Conservation (phyloP, 2,329 filamentous ascomycete species). For the Zarea fungicola region DNA sequence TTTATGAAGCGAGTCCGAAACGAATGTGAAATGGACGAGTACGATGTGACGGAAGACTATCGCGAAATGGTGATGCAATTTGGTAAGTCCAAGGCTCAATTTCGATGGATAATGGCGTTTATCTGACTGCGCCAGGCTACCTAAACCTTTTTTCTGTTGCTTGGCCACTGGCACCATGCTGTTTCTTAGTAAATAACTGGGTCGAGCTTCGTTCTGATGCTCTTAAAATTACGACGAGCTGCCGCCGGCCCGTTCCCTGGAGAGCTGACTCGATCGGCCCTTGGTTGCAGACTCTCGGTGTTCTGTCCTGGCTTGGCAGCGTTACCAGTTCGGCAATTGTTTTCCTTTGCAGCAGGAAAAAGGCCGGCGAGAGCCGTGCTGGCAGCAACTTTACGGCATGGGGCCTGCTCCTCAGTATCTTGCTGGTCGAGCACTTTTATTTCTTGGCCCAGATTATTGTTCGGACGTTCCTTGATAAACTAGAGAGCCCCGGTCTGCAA, state of each 20-base stretch:
- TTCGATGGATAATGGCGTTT: no score
- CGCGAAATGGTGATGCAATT: slow-evolving; percentile 89
- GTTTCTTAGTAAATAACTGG: slow-evolving; percentile 94
- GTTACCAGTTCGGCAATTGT: slow-evolving; percentile 83
- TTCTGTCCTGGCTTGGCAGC: slow-evolving; percentile 91
- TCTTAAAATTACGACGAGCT: slow-evolving; percentile 86
- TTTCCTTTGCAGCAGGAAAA: slow-evolving; percentile 75
- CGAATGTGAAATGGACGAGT: slow-evolving; percentile 75
- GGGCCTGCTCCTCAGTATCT: slow-evolving; percentile 74
- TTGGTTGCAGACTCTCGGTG: slow-evolving; percentile 79
- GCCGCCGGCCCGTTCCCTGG: slow-evolving; percentile 83
- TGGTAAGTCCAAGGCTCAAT: no score
- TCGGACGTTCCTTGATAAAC: slow-evolving; percentile 65
- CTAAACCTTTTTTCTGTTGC: slow-evolving; percentile 86
- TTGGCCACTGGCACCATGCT: slow-evolving; percentile 87
- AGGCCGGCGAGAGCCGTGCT: slow-evolving; percentile 58
- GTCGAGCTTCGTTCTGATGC: slow-evolving; percentile 89
- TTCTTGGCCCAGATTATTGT: slow-evolving; percentile 71
- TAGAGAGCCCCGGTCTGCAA: slow-evolving; percentile 81
- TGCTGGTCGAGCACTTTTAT: slow-evolving; percentile 86
- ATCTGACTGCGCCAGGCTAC: slow-evolving; percentile 56
- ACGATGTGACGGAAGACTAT: slow-evolving; percentile 87
- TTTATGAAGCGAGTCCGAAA: slow-evolving; percentile 79
- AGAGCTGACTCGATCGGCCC: slow-evolving; percentile 91
- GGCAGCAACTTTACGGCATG: slow-evolving; percentile 70